Base-by-base conservation (phyloP, 2,329 filamentous ascomycete genomes). In the Alternaria viburni region DNA sequence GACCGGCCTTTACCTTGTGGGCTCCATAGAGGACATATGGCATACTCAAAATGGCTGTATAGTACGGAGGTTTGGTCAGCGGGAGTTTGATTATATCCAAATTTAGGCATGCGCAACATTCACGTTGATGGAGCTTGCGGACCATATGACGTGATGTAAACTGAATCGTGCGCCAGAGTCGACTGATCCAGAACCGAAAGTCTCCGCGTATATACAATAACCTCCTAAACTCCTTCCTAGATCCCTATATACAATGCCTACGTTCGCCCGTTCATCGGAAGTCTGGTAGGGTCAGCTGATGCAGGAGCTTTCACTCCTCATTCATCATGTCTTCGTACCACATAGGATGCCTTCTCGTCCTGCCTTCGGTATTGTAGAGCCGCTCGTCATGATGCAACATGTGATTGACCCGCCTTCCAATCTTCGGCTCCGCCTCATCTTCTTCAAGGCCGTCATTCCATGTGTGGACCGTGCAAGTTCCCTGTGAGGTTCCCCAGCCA, bases 381-480 rank as follows among this genome's bases (percentile, higher is more conserved):
- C 75, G 69, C 23, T 78, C 77, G 47, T 80, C 78, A 59, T 80
- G 76, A 62, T 77, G 74, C 45, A 80, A 63, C 59, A 36, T 76
- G 70, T 23, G 78, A 61, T 80, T 79, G 51, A 80, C 78, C 57
- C 78, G 65, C 28, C 75, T 66, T 4, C 77, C 75, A 57, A 81
- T 59, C 64, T 70, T 71, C 3, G 77, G 78, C 46, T 80, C 75
- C 1, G 72, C 79, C 50, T 80, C 89, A 62, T 93, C 90, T 69
- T 93, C 91, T 0, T 86, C 83, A 1, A 83, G 77, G 0, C 85
- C 85, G 68, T 93, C 90, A 64, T 93, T 93, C 85, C 90, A 96
- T 2, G 88, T 88, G 76, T 97, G 93, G 17, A 95, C 78, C 0
- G 91, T 91, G 66, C 91, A 93, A 1, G 92, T 95, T 12, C 92